phyloP scores from a whole-genome alignment of 2,329 filamentous ascomycete species.

The Calonectria hawksworthii region DNA sequence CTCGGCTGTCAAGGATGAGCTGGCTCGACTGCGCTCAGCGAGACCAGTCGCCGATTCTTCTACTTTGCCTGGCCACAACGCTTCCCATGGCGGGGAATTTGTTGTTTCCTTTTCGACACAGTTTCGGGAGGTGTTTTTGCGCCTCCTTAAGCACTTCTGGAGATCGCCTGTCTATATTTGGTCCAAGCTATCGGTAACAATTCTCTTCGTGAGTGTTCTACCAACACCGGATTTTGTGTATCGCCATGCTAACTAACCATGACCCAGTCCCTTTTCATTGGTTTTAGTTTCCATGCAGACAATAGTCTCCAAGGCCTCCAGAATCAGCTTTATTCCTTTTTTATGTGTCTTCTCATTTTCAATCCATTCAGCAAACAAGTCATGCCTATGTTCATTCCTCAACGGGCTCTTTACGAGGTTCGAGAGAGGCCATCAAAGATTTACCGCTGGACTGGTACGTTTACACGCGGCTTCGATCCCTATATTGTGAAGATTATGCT shows the following conservation, averaged over 20 bases:
- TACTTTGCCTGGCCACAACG: not conserved
- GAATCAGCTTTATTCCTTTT: conserved; percentile 78
- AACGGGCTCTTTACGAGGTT: conserved; percentile 77
- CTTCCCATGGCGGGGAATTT: conserved; percentile 46
- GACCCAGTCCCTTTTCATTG: conserved; percentile 68
- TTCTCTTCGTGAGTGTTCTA: conserved; percentile 48
- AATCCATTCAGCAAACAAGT: conserved; percentile 73
- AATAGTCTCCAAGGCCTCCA: conserved; percentile 74
- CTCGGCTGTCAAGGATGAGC: conserved; percentile 49
- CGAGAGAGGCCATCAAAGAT: conserved; percentile 75
- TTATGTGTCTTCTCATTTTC: conserved; percentile 80
- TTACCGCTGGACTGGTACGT: conserved; percentile 57
- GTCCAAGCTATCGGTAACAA: conserved; percentile 59
- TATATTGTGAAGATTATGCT: not conserved
- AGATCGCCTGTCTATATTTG: conserved; percentile 72
- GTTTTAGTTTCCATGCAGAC: conserved; percentile 74
- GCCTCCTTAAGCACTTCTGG: conserved; percentile 52
- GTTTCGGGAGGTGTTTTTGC: conserved; percentile 53
- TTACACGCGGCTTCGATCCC: too few species aligned
- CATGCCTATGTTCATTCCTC: conserved; percentile 78
- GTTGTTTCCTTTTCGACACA: conserved; percentile 49
- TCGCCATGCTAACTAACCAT: not conserved
- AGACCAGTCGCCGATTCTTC: not conserved
- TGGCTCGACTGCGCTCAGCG: conserved; percentile 42
- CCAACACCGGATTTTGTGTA: too few species aligned